Evolutionary conservation across 768 basidiomycete genomes (phyloP), one percentile per base, ranked within the genome.

Genomic region (Tricholoma hemisulphureum): DNA sequence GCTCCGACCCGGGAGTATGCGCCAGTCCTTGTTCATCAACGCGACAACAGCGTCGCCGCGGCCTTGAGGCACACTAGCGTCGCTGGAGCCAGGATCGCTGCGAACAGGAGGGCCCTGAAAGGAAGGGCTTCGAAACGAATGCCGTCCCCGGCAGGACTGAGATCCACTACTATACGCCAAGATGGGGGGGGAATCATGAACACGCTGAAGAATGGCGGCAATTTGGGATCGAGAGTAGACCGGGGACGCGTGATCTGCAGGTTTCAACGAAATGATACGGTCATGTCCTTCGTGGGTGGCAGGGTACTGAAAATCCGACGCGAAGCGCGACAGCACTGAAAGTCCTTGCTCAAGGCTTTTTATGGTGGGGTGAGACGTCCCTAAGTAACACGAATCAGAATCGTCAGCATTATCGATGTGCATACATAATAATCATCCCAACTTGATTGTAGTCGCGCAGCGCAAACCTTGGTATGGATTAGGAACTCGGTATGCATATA

Each of bases 281-380:
- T 91, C 77, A 68, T 86, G 84, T 18, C 85, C 89, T 76, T 93
- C 91, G 32, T 75, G 64, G 34, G 77, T 63, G 20, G 68, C 67
- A 26, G 91, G 91, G 24, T 75, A 67, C 65, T 76, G 74, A 65
- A 85, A 88, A 62, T 86, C 83, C 50, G 78, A 75, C 48, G 80
- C 79, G 70, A 93, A 91, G 53, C 83, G 82, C 59, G 81, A 76
- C 55, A 93, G 76, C n/a, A 91, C 73, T 32, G 75, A 71, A 64
- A 87, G 65, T 18, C 83, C 89, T 43, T 82, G 77, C 65, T 81
- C 80, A 53, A 80, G 76, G 61, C 71, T 77, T 61, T 75, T 84
- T 71, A 93, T 92, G 54, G 91, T 93, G 52, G 91, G 92, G 73
- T 91, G 91, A 50, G 73, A 77, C 32, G 78, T 79, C 63, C 91